phyloP scores from a whole-genome alignment of 2,329 filamentous ascomycete genomes.

The Hypoxylon sp. region DNA sequence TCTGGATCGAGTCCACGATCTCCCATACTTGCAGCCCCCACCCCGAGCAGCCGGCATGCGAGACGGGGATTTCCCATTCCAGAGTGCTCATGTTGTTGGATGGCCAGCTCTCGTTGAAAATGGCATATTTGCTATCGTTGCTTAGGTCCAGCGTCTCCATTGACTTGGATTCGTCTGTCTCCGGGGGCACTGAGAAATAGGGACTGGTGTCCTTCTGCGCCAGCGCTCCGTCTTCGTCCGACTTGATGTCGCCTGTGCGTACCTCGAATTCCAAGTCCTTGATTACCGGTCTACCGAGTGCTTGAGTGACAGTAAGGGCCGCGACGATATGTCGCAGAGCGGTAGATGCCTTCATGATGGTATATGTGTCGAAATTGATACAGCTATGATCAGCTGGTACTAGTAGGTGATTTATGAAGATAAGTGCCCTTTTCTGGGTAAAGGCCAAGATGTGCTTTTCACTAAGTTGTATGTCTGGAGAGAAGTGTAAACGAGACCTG shows the following conservation, averaged over 20 bases:
- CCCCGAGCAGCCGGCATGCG: slow-evolving; percentile 27
- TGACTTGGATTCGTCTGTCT: not conserved
- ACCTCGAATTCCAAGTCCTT: not conserved
- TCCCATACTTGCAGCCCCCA: not conserved
- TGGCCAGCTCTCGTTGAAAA: not conserved
- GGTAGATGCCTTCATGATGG: slow-evolving; percentile 23
- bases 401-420: not conserved
- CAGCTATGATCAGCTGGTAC: not conserved
- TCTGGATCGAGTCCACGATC: not conserved
- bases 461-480: not conserved
- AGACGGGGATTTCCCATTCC: slow-evolving; percentile 29
- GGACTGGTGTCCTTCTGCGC: not conserved
- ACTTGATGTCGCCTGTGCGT: not conserved
- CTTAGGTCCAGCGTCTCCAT: not conserved
- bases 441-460: not conserved
- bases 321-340: not conserved
- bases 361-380: not conserved
- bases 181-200: no score
- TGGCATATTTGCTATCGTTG: not conserved
- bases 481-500: not conserved
- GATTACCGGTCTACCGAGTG: not conserved
- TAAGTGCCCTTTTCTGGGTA: not conserved
- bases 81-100: not conserved
- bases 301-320: slow-evolving; percentile 1
- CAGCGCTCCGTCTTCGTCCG: not conserved